Evolutionary conservation across 1,284 basidiomycete genomes (phyloP), one percentile per base, ranked within the genome.

Genomic region (Neotropicomus parvogracilis): DNA sequence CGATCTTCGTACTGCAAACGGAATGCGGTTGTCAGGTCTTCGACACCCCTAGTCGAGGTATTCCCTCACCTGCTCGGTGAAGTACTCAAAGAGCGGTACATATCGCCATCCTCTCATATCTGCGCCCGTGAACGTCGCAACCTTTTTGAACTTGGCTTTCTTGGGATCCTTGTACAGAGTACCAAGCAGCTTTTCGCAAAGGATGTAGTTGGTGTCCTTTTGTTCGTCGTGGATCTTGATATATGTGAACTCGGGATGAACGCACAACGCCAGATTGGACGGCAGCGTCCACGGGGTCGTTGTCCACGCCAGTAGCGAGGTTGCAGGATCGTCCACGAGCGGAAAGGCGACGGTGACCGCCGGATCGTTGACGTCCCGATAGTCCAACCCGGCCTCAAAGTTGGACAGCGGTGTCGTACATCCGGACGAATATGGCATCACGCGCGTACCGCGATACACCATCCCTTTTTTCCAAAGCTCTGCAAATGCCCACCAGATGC

Each of bases 261-360:
- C 97, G 62, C 95, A 98, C 46, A 99, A 80, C 0, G 81, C 93
- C 38, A 99, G 77, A 70, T 99, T 99, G 46, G 93, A 95, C 2
- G 97, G 95, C 6, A 99, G 75, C 0, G 97, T 99, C 94, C 95
- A 99, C 0, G 97, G 97, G 0, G 97, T 99, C 17, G 95, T 99
- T 19, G 95, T 99, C 95, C 95, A 99, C 8, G 97, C 97, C 35
- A 99, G 76, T 31, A 99, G 74, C 6, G 91, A 87, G 20, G 95
- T 97, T 50, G 76, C 80, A 7, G 91, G 91, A 65, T 99, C 97
- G 58, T 97, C 91, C 24, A 93, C 85, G 27, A 98, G 80, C 16
- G 89, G 91, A 75, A 99, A 99, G 0, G 92, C 75, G 48, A 99
- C 85, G 16, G 93, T 97, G 13, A 99, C 90, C 85, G 95, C 91